phyloP scores from a whole-genome alignment of 2,329 filamentous ascomycete genomes.

The Samsoniella hepiali region DNA sequence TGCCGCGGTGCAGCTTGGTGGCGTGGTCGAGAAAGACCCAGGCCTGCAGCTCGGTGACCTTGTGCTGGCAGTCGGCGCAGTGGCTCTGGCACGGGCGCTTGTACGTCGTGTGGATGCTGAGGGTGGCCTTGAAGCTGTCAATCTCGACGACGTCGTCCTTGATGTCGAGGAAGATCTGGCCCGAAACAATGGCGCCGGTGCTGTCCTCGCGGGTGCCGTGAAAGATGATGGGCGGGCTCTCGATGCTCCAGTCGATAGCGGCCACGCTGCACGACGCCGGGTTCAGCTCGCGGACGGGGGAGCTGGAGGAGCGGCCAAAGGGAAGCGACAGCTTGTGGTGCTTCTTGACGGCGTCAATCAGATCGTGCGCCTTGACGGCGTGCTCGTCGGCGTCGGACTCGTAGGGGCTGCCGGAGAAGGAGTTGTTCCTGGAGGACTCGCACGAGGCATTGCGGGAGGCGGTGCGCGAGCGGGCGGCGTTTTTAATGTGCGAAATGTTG shows the following conservation, averaged over 20 bases:
- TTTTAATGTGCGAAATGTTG: slow-evolving; percentile 51
- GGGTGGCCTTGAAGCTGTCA: slow-evolving; percentile 67
- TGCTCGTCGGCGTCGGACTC: slow-evolving; percentile 37
- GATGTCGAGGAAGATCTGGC: slow-evolving; percentile 73
- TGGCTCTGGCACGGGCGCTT: slow-evolving; percentile 79
- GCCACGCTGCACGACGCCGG: slow-evolving; percentile 36
- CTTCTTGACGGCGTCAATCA: slow-evolving; percentile 38
- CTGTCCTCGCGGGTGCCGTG: slow-evolving; percentile 73
- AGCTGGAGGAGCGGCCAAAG: slow-evolving; percentile 30
- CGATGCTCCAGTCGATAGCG: slow-evolving; percentile 59
- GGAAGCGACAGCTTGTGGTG: slow-evolving; percentile 42
- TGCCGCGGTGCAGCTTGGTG: slow-evolving; percentile 49
- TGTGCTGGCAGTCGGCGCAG: slow-evolving; percentile 72
- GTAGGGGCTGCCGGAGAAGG: slow-evolving; percentile 33
- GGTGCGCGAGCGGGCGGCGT: slow-evolving; percentile 28
- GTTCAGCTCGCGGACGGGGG: slow-evolving; percentile 3
- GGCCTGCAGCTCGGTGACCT: slow-evolving; percentile 68
- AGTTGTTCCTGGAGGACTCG: slow-evolving; percentile 23
- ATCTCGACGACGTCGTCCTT: slow-evolving; percentile 64
- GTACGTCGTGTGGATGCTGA: slow-evolving; percentile 68
- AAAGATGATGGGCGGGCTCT: slow-evolving; percentile 83
- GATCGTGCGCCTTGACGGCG: slow-evolving; percentile 39
- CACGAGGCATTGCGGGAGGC: slow-evolving; percentile 19
- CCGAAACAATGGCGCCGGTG: slow-evolving; percentile 80
- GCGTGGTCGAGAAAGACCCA: slow-evolving; percentile 72